These are phyloP conservation scores for Colletotrichum echinochloae DNA, from an alignment of 2,329 filamentous ascomycete genomes.

Conservation along the genomic window DNA sequence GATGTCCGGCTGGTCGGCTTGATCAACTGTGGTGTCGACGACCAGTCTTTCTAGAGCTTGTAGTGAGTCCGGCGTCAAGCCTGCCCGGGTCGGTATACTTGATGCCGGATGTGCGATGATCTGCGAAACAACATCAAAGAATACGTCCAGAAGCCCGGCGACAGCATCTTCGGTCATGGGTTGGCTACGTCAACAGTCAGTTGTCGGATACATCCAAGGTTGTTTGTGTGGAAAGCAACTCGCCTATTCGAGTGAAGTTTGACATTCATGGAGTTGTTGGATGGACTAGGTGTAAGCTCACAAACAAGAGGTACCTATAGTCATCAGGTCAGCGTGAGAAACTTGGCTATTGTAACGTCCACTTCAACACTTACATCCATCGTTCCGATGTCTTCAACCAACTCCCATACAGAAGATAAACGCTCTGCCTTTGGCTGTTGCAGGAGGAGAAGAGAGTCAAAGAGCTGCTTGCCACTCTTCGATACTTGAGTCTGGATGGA, in stretches of 20 bases:
- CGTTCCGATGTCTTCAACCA: conserved; percentile 67
- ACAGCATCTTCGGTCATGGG: conserved; percentile 3
- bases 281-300: conserved; percentile 72
- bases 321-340: conserved; percentile 15
- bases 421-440: conserved; percentile 74
- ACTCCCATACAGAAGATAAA: conserved; percentile 65
- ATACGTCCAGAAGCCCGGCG: conserved; percentile 4
- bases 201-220: neutral
- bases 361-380: conserved; percentile 71
- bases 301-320: conserved; percentile 76
- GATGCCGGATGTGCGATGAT: conserved; percentile 40
- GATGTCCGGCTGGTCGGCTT: neutral
- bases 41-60: conserved; percentile 43
- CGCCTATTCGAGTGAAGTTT: conserved; percentile 72
- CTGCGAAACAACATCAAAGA: neutral
- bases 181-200: neutral
- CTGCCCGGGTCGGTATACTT: conserved; percentile 36
- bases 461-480: conserved; percentile 67
- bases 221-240: conserved; percentile 35
- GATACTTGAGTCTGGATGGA: conserved; percentile 69
- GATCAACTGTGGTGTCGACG: neutral
- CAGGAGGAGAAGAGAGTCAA: conserved; percentile 84
- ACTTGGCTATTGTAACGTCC: too few relatives aligned
- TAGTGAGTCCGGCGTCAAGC: conserved; percentile 44
- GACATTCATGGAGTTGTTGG: conserved; percentile 65